Evolutionary conservation across 306 rosid species (phyloP).

Genomic region (Quillaja saponaria): DNA sequence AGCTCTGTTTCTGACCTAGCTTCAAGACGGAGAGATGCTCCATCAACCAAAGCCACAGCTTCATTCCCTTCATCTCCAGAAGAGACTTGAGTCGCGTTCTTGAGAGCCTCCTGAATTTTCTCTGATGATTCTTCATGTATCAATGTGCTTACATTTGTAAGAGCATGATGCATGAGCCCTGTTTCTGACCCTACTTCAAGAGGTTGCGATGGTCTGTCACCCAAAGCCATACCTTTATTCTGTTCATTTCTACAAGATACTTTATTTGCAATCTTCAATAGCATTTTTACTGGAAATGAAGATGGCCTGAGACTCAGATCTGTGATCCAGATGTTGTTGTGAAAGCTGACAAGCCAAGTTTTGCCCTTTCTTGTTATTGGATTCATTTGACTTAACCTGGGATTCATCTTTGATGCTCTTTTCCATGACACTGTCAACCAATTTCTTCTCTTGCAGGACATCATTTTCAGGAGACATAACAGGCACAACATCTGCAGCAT

Average conservation of each 20-base stretch:
- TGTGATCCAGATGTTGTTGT: constrained; percentile 37
- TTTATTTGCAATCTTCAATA: constrained; percentile 25
- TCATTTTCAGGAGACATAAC: constrained; percentile 33
- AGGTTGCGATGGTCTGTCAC: no score
- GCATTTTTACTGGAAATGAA: constrained; percentile 37
- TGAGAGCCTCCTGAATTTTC: no score
- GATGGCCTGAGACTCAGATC: constrained; percentile 45
- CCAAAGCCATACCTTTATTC: no score
- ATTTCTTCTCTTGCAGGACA: constrained; percentile 30
- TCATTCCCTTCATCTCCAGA: constrained; percentile 30
- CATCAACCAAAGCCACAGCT: constrained; percentile 29
- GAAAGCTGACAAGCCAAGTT: constrained; percentile 41
- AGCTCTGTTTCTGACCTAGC: constrained; percentile 20
- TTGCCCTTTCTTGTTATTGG: constrained; percentile 43
- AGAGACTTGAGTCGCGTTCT: no score
- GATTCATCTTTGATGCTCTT: no score
- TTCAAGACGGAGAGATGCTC: constrained; percentile 32
- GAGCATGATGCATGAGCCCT: no score
- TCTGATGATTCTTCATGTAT: no score
- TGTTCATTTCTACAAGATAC: constrained; percentile 14
- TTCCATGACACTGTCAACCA: constrained; percentile 19
- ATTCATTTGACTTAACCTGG: constrained; percentile 37
- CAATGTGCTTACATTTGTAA: no score
- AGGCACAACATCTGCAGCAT: constrained; percentile 37
- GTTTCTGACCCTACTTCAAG: no score